These are phyloP conservation scores for Astragalus membranaceus DNA, from an alignment of 306 rosid species.

Conservation along the genomic window DNA sequence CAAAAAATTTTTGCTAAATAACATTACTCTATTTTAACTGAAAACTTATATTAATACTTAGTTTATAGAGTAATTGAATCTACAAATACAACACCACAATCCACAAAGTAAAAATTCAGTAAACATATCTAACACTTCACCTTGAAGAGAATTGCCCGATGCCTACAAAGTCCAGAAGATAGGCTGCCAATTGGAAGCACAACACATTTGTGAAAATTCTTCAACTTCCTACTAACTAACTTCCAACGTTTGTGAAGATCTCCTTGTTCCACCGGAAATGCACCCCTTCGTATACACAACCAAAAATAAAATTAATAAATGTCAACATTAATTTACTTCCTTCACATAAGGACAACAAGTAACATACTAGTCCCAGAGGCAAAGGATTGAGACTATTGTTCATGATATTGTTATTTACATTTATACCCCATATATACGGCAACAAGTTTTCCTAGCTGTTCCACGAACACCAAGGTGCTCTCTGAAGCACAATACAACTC, in stretches of 20 bases:
- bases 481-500: slow-evolving; percentile 71
- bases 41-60: too few species aligned
- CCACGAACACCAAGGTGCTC: slow-evolving; percentile 58
- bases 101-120: neutral
- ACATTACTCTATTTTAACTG: too few species aligned
- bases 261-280: slow-evolving; percentile 75
- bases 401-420: neutral
- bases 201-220: slow-evolving; percentile 64
- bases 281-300: slow-evolving; percentile 50
- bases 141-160: slow-evolving; percentile 98
- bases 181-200: slow-evolving; percentile 89
- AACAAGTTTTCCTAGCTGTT: slow-evolving; percentile 89
- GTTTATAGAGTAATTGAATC: neutral
- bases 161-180: slow-evolving; percentile 89
- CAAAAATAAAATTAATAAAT: neutral
- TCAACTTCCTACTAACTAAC: slow-evolving; percentile 73
- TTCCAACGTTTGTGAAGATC: slow-evolving; percentile 81
- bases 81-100: neutral
- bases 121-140: slow-evolving; percentile 31
- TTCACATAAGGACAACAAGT: neutral
- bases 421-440: slow-evolving; percentile 84
- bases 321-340: neutral
- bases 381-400: too few species aligned
- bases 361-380: neutral
- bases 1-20: too few species aligned